Evolutionary conservation across 345 rosid genomes (phyloP), one percentile per base, ranked within the genome.

Genomic region (Geranium brycei): DNA sequence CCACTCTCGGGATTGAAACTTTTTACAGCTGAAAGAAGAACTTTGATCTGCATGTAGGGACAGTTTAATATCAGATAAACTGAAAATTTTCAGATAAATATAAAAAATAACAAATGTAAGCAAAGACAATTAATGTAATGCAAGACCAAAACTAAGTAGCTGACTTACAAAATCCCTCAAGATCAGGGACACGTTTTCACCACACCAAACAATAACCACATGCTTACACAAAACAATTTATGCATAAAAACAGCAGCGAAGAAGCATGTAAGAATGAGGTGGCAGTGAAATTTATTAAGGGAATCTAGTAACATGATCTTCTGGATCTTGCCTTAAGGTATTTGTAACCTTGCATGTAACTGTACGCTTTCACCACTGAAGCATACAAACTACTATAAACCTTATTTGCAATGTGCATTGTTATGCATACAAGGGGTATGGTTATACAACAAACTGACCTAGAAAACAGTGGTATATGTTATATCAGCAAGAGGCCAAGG

Each of bases 21-120:
- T 79, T 95, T 95, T 71, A 95, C 87, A 64, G 99, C 93, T 88
- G 79, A 84, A 77, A 95, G 70, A 70, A 95, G 95, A 72, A 87
- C 87, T 82, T 77, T 91, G 62, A 95, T 85, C 99, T 95, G 97
- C 95, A 81, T 41, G 57, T 60, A 23, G 23, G 61, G 70, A 38
- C 38, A 66, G 66, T 66, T 62, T 66, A 62, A 47, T 12, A 40
- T 4, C 53, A 63, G 18, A 73, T 64, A 59, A 30, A 16, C 59
- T 58, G 28, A 68, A 64, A 23, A 5, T 31, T 6, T 31, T 15
- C 5, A 15, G 28, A 31, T 31, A 57, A 7, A 47, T 13, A 47
- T 11, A 47, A 47, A 38, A 35, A 35, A 35, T 35, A 35, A 47
- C 14, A 13, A 47, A 8, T 47, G 3, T 13, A 47, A 47, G 53